A percentile compares a stretch with the other conserved stretches of the same genome.
phyloP scores from a whole-genome alignment of 371 early-diverging fungal genomes.

The Fennellomyces sp. region DNA sequence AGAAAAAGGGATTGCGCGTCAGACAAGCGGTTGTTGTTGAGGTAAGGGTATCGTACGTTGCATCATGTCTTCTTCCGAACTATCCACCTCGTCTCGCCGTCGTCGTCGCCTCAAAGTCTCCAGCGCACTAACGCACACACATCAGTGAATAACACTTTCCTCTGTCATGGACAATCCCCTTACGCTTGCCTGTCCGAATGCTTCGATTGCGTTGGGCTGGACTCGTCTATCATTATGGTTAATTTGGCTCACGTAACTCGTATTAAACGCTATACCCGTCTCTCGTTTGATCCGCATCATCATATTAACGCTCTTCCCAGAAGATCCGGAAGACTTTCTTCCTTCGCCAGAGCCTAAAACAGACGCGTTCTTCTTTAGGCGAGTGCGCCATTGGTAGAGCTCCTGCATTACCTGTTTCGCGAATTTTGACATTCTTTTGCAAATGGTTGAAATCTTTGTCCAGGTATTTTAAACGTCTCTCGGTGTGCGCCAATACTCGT shows the following conservation, averaged over 20 bases:
- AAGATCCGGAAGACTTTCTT: background rate
- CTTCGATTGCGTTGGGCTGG: slow-evolving; percentile 1
- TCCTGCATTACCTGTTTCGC: slow-evolving; percentile 21
- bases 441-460: slow-evolving; percentile 30
- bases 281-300: slow-evolving; percentile 38
- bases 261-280: slow-evolving; percentile 12
- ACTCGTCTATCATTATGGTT: background rate
- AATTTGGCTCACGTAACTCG: background rate
- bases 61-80: slow-evolving; percentile 20
- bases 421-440: slow-evolving; percentile 23
- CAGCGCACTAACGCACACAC: slow-evolving; percentile 18
- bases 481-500: slow-evolving; percentile 32
- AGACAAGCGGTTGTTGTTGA: too few relatives aligned
- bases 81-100: slow-evolving; percentile 28
- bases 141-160: background rate
- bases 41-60: slow-evolving; percentile 2
- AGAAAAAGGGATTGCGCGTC: too few relatives aligned
- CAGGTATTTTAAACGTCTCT: slow-evolving; percentile 28
- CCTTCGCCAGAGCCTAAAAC: background rate
- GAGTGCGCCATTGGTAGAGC: too few relatives aligned
- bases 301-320: slow-evolving; percentile 28
- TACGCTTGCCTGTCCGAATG: slow-evolving; percentile 43
- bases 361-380: background rate
- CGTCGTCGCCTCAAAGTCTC: slow-evolving; percentile 28
- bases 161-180: slow-evolving; percentile 5